A percentile compares a stretch with the other conserved stretches of the same genome.
Evolutionary conservation across 805 yeast species (phyloP).

Genomic region (Candida tibetensis): DNA sequence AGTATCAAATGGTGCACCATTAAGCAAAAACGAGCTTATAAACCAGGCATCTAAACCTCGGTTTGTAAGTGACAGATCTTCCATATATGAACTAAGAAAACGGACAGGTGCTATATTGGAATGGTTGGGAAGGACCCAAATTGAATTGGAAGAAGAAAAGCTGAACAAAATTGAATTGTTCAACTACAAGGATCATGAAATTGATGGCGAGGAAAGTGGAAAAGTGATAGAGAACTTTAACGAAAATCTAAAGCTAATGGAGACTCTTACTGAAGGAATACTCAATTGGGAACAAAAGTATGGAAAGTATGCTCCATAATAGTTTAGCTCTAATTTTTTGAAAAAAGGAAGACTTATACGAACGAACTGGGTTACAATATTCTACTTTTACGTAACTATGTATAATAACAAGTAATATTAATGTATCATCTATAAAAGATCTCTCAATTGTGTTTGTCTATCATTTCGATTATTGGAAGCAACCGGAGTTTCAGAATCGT

Average conservation of each 20-base stretch:
- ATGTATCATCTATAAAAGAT: constrained; percentile 20
- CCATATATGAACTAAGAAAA: constrained; percentile 80
- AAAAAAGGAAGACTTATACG: too few relatives aligned
- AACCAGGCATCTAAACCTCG: constrained; percentile 81
- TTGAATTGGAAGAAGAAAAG: constrained; percentile 76
- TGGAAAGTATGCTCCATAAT: constrained; percentile 47
- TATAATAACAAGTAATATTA: not conserved
- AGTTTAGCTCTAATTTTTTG: too few relatives aligned
- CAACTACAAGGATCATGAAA: constrained; percentile 37
- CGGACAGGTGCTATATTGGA: constrained; percentile 88
- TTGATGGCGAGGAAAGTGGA: constrained; percentile 23
- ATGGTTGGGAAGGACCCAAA: constrained; percentile 82
- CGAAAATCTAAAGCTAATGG: constrained; percentile 65
- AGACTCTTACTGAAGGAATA: constrained; percentile 66
- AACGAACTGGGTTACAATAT: not conserved
- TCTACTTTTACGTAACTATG: not conserved
- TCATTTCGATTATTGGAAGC: constrained; percentile 31
- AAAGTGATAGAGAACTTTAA: constrained; percentile 45
- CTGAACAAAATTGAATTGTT: constrained; percentile 50
- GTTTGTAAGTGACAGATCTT: constrained; percentile 70
- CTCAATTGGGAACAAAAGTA: constrained; percentile 78
- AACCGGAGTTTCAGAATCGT: constrained; percentile 13
- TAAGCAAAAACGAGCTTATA: constrained; percentile 45
- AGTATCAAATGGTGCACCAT: constrained; percentile 6
- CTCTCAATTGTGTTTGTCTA: constrained; percentile 39